Percentiles rank a stretch among this genome's conserved stretches.
Evolutionary conservation across 148 eudicot species (phyloP).

Genomic region (Chenopodium formosanum): DNA sequence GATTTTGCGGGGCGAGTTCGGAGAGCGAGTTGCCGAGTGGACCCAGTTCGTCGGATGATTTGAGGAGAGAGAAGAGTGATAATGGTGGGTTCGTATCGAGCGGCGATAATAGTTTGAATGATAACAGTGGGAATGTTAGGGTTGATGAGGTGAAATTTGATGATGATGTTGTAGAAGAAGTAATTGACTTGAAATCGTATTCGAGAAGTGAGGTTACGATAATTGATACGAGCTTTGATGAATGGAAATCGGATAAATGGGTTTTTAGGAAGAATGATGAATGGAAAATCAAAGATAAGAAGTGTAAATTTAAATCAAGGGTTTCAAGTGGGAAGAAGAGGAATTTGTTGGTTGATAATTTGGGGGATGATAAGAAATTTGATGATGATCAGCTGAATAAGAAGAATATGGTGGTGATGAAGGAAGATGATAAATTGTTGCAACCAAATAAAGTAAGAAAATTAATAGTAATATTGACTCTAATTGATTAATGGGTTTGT

Average conservation of each 20-base stretch:
- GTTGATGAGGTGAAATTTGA: not conserved
- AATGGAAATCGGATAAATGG: conserved; percentile 69
- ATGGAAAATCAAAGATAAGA: conserved; percentile 81
- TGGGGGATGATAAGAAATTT: conserved; percentile 17
- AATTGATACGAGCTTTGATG: conserved; percentile 64
- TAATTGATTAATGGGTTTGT: not conserved
- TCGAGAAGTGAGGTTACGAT: conserved; percentile 74
- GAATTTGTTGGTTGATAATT: conserved; percentile 24
- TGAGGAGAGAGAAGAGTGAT: conserved; percentile 29
- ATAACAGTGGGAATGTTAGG: not conserved
- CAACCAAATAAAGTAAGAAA: conserved; percentile 28
- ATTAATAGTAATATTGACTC: not conserved
- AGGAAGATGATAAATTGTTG: conserved; percentile 14
- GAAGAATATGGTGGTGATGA: conserved; percentile 30
- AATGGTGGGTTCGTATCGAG: conserved; percentile 27
- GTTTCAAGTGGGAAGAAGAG: conserved; percentile 40
- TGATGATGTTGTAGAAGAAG: conserved; percentile 26
- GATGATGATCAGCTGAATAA: conserved; percentile 23
- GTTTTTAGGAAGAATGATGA: conserved; percentile 74
- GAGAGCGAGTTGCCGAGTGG: conserved; percentile 16
- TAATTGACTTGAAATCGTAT: conserved; percentile 47
- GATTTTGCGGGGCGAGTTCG: conserved; percentile 31
- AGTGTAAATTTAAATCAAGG: conserved; percentile 26
- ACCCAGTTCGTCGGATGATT: conserved; percentile 26
- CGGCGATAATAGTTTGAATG: conserved; percentile 40